Evolutionary conservation across 202 grass and related monocot species (phyloP).

Genomic region (Cymbopogon flexuosus): DNA sequence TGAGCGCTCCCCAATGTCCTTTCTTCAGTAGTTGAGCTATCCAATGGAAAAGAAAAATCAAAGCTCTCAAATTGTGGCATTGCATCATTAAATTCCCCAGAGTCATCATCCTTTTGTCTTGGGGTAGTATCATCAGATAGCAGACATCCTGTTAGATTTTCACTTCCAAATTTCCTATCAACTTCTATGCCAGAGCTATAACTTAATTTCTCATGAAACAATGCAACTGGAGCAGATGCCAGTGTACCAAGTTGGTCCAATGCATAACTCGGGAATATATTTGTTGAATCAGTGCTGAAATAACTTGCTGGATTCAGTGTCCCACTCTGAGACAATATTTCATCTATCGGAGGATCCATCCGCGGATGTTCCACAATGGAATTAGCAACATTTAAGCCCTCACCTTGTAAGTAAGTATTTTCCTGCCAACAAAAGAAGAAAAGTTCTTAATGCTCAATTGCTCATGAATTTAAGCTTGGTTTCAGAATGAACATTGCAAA

Average conservation of each 20-base stretch:
- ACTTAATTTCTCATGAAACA: constrained; percentile 27
- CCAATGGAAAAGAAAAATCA: constrained; percentile 43
- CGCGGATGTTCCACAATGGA: neutral
- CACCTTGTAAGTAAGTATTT: constrained; percentile 28
- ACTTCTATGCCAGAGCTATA: constrained; percentile 29
- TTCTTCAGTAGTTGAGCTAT: constrained; percentile 39
- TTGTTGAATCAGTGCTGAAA: constrained; percentile 6
- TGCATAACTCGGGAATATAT: constrained; percentile 15
- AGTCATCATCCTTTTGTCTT: constrained; percentile 33
- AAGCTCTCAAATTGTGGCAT: constrained; percentile 80
- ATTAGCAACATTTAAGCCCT: constrained; percentile 3
- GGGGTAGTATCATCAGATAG: constrained; percentile 33
- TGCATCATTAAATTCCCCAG: constrained; percentile 34
- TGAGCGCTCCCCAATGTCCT: constrained; percentile 22
- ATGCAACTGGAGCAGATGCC: constrained; percentile 24
- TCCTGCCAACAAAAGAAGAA: constrained; percentile 39
- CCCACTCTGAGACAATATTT: constrained; percentile 19
- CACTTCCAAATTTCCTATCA: constrained; percentile 25
- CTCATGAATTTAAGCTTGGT: constrained; percentile 19
- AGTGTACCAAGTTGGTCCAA: constrained; percentile 35
- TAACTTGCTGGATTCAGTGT: constrained; percentile 32
- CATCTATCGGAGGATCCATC: constrained; percentile 26
- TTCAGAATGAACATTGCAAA: neutral
- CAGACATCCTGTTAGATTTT: constrained; percentile 16
- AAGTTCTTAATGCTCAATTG: constrained; percentile 11